Base-by-base conservation (phyloP, 768 basidiomycete species). In the Strobilomyces dryophilus region DNA sequence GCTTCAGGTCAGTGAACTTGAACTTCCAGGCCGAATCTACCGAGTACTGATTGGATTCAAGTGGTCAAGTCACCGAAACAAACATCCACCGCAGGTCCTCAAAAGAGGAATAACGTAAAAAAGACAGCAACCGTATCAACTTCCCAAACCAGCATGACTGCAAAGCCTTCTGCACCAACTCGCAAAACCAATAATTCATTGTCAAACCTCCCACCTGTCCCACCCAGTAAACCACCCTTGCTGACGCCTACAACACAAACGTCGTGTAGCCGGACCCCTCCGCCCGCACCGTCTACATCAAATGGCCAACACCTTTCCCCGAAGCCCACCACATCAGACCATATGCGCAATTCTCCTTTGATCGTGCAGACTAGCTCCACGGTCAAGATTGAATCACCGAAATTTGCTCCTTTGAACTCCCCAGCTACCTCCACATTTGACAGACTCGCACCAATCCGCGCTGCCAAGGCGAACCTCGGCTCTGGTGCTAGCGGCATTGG, bases 391-490 rank as follows among this genome's bases (percentile, higher is more conserved):
- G 69, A 63, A 42, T 59, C 67, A 34, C 55, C 51, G 6, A 54
- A 54, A 42, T 42, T 56, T 6, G 18, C 12, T 15, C 36, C 60
- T 17, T 4, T 59, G 35, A 58, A 51, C 21, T 56, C 58, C 11
- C 47, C 59, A 14, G 49, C 32, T 29, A 5, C 29, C 9, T 18
- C 57, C 3, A 51, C 45, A 4, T 11, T 42, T 27, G 68, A 69
- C 35, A 71, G 65, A 53, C 57, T 71, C 7, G 68, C 69, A 5
- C 68, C 68, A 20, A 69, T 69, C 54, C 68, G 68, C 26, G 69
- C 69, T 26, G 68, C 59, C 7, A 69, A 71, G 45, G 67, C 66
- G 1, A 56, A 61, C 8, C 55, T 71, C 29, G 35, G 35, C 15
- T 51, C 58, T 31, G 37, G 51, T 35, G n/a, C 45, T 27, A 35